phyloP scores from a whole-genome alignment of 2,329 filamentous ascomycete genomes.

The Colletotrichum orchidophilum region DNA sequence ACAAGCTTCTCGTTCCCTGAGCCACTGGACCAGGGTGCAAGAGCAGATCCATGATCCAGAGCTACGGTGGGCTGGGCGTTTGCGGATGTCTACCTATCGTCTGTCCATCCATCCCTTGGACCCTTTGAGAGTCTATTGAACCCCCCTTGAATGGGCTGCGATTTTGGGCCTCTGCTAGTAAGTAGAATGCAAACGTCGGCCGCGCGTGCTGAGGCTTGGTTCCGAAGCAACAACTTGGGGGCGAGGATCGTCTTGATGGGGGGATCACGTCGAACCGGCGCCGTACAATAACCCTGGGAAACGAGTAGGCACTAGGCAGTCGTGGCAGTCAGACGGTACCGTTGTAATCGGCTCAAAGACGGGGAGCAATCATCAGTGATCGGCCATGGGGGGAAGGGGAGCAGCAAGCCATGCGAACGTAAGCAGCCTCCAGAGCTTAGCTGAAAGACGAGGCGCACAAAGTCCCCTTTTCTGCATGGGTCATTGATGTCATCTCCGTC shows the following conservation, averaged over 20 bases:
- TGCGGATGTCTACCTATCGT: neutral
- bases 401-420: neutral
- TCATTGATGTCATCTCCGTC: neutral
- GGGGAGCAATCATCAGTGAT: neutral
- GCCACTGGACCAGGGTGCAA: neutral
- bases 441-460: neutral
- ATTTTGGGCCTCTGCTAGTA: too few relatives aligned
- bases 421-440: neutral
- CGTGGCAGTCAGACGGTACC: too few relatives aligned
- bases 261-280: too few relatives aligned
- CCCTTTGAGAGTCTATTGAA: neutral
- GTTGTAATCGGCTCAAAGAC: neutral
- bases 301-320: too few relatives aligned
- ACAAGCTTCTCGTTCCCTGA: constrained; percentile 24
- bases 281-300: too few relatives aligned
- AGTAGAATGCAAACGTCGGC: too few relatives aligned
- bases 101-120: neutral
- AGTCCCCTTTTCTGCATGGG: neutral
- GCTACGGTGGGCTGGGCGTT: neutral
- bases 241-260: too few relatives aligned
- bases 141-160: neutral
- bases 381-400: neutral
- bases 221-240: too few relatives aligned
- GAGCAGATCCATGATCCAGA: neutral
- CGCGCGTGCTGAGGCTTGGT: too few relatives aligned